Conservation (phyloP, 352 stramenopile species). For the Phytophthora constricta region DNA sequence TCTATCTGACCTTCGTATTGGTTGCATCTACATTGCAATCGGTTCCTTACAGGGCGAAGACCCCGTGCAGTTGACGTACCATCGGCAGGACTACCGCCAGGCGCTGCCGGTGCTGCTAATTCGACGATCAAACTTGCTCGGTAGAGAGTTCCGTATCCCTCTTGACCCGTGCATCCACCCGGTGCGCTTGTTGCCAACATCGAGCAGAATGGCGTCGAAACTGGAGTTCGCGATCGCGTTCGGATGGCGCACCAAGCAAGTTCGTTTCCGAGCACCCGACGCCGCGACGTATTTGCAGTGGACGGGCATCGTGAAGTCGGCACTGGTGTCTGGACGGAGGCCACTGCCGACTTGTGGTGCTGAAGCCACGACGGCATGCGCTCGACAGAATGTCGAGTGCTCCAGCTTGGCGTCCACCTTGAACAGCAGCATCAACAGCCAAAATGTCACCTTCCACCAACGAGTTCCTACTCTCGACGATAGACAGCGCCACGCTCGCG, state of each 20-base stretch:
- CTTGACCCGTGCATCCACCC: slow-evolving; percentile 45
- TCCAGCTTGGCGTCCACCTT: slow-evolving; percentile 36
- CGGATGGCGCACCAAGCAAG: slow-evolving; percentile 35
- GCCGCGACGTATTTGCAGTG: slow-evolving; percentile 30
- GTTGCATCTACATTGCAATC: slow-evolving; percentile 6
- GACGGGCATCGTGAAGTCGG: slow-evolving; percentile 26
- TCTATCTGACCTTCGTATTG: neutral
- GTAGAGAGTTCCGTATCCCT: slow-evolving; percentile 34
- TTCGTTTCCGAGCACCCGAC: slow-evolving; percentile 38
- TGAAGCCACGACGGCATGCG: neutral
- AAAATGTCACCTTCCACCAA: slow-evolving; percentile 12
- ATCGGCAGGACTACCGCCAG: slow-evolving; percentile 38
- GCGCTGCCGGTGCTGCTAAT: slow-evolving; percentile 37
- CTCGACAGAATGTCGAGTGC: slow-evolving; percentile 20
- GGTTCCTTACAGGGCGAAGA: slow-evolving; percentile 30
- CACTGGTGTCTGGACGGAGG: slow-evolving; percentile 36
- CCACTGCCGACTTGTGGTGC: slow-evolving; percentile 26
- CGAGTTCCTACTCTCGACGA: neutral
- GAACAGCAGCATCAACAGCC: slow-evolving; percentile 32
- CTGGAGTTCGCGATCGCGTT: slow-evolving; percentile 39
- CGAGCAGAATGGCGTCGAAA: slow-evolving; percentile 24
- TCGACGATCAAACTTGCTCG: slow-evolving; percentile 26
- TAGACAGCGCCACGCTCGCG: neutral
- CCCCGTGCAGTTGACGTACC: slow-evolving; percentile 36
- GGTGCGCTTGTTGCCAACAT: slow-evolving; percentile 24